phyloP scores from a whole-genome alignment of 2,329 filamentous ascomycete species.

The Dothidotthia symphoricarpi region DNA sequence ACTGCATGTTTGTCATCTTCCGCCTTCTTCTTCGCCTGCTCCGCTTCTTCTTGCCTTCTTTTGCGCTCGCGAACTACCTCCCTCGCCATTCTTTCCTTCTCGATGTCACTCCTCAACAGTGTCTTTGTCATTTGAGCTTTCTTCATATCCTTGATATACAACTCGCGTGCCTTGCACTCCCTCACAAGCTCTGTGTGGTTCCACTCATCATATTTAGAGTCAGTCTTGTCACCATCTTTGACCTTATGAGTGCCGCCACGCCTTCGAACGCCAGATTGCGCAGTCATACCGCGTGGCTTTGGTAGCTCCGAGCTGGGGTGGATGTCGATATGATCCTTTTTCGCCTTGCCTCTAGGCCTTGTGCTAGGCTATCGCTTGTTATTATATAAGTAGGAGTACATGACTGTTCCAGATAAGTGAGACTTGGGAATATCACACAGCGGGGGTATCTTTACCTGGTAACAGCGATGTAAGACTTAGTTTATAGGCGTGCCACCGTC shows the following conservation, averaged over 20 bases:
- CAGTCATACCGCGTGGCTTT: slow-evolving; percentile 4
- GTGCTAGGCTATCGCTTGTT: neutral
- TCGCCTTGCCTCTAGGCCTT: slow-evolving; percentile 20
- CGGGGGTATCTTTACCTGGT: too few relatives aligned
- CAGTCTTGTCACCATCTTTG: slow-evolving; percentile 25
- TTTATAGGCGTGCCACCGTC: too few relatives aligned
- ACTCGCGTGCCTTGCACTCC: slow-evolving; percentile 16
- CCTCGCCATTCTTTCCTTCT: slow-evolving; percentile 8
- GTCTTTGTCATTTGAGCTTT: slow-evolving; percentile 29
- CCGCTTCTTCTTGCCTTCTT: slow-evolving; percentile 9
- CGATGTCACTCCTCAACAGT: slow-evolving; percentile 20
- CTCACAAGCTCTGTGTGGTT: slow-evolving; percentile 23
- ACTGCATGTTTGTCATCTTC: slow-evolving; percentile 1
- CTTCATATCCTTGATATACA: slow-evolving; percentile 33
- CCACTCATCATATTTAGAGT: slow-evolving; percentile 31
- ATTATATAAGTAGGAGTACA: neutral
- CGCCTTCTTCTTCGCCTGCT: slow-evolving; percentile 4
- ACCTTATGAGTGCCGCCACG: slow-evolving; percentile 35
- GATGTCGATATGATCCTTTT: slow-evolving; percentile 6
- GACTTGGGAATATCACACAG: too few relatives aligned
- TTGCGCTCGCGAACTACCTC: slow-evolving; percentile 9
- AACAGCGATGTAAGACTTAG: too few relatives aligned
- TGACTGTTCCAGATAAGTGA: too few relatives aligned
- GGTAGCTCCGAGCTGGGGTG: neutral
- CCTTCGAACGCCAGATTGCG: slow-evolving; percentile 18